phyloP scores from a whole-genome alignment of 345 rosid species.

The Garcia nutans region DNA sequence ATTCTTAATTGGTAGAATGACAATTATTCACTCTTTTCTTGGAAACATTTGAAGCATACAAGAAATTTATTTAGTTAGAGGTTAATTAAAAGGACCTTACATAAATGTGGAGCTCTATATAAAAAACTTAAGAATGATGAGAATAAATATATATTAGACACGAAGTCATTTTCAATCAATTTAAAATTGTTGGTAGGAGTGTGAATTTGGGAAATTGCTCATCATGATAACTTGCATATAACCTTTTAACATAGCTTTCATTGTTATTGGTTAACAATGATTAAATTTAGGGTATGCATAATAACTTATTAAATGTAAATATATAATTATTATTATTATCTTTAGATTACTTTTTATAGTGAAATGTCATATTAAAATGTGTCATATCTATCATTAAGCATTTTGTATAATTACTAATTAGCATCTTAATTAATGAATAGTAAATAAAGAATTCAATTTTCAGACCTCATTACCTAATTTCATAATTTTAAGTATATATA shows the following conservation, averaged over 20 bases:
- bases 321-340: too few relatives aligned
- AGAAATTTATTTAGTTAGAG: background rate
- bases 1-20: too few relatives aligned
- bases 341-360: too few relatives aligned
- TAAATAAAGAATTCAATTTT: too few relatives aligned
- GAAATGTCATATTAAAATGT: too few relatives aligned
- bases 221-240: background rate
- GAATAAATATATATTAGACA: background rate
- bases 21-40: background rate
- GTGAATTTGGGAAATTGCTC: background rate
- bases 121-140: background rate
- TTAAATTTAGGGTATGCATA: too few relatives aligned
- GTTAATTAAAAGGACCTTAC: background rate
- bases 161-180: conserved; percentile 1
- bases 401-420: too few relatives aligned
- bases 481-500: too few relatives aligned
- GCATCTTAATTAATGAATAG: too few relatives aligned
- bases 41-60: background rate
- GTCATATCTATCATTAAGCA: too few relatives aligned
- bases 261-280: background rate
- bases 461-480: too few relatives aligned
- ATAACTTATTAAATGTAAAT: too few relatives aligned
- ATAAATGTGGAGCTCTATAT: background rate
- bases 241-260: background rate
- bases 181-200: background rate